Evolutionary conservation across 257 asterid species (phyloP).

Genomic region (Verbascum thapsus): DNA sequence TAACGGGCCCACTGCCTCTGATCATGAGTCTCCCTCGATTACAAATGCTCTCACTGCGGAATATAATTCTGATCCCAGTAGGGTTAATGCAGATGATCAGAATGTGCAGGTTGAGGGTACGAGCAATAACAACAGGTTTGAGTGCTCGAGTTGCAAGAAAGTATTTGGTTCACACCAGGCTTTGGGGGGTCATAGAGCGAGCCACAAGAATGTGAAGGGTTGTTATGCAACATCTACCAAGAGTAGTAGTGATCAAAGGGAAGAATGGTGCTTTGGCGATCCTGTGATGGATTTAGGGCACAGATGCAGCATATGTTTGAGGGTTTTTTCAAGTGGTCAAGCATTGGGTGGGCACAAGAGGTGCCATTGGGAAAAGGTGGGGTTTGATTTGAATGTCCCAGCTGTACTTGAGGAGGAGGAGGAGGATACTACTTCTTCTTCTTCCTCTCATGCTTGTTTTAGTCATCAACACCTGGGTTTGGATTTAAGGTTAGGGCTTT

Average conservation of each 20-base stretch:
- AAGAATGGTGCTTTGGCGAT: neutral
- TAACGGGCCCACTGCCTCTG: slow-evolving; percentile 32
- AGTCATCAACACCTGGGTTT: slow-evolving; percentile 25
- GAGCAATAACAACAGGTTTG: slow-evolving; percentile 39
- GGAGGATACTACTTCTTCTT: slow-evolving; percentile 28
- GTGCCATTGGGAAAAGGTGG: slow-evolving; percentile 75
- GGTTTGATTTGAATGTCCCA: slow-evolving; percentile 44
- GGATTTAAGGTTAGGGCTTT: slow-evolving; percentile 68
- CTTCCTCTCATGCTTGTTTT: slow-evolving; percentile 32
- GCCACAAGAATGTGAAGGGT: slow-evolving; percentile 87
- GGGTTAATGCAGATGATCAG: neutral
- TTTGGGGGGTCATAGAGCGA: slow-evolving; percentile 80
- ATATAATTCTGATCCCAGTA: slow-evolving; percentile 18
- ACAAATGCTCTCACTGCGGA: slow-evolving; percentile 26
- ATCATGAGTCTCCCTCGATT: slow-evolving; percentile 28
- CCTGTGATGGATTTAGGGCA: slow-evolving; percentile 36
- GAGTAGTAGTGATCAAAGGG: slow-evolving; percentile 33
- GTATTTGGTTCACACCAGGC: slow-evolving; percentile 87
- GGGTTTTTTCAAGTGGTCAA: slow-evolving; percentile 79
- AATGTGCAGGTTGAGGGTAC: neutral
- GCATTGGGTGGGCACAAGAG: slow-evolving; percentile 86
- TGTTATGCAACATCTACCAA: slow-evolving; percentile 67
- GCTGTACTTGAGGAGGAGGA: slow-evolving; percentile 21
- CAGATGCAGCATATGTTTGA: slow-evolving; percentile 60
- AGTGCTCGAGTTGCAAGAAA: slow-evolving; percentile 85